Base-by-base conservation (phyloP, 2,329 filamentous ascomycete genomes). In the Anisogramma anomala region DNA sequence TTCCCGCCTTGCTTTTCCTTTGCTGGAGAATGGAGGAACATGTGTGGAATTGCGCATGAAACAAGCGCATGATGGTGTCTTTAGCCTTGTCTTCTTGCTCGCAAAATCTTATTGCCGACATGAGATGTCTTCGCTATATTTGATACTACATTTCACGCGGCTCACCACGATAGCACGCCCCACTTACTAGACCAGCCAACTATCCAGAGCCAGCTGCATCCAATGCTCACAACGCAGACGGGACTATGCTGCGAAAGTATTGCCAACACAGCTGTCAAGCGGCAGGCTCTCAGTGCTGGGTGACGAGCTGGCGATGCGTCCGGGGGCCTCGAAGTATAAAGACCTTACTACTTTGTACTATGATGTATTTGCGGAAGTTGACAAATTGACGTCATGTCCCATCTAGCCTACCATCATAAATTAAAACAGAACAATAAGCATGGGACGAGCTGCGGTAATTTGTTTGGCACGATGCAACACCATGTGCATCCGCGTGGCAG, bases 61-160 rank as follows among this genome's bases (percentile, higher is more conserved):
- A 19, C 14, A 26, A 39, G 26, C 27, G 36, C 28, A 33, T 31
- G 38, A 46, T 28, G 33, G 40, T 31, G 36, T 43, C 43, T 39
- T 36, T 43, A 46, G 43, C 33, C 36, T 43, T 43, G 33, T 40
- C 26, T 36, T n/a, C 13, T 35, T 43, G 41, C 28, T 43, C 36
- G 26, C 42, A 37, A 34, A 37, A 36, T 33, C 23, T 39, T 23
- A 36, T 43, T 46, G 43, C 40, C 33, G 36, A 34, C 31, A 27
- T 36, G 32, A 25, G 20, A 14, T 33, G 32, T 36, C 33, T 27
- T 18, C 18, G 15, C 36, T 30, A 39, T 27, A 17, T 14, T 15
- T 32, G 8, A 20, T 17, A 7, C 14, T 22, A 39, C 3, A 26
- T 23, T 25, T 25, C 36, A 26, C 14, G 10, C 15, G 11, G 7